Percentiles rank a stretch among this genome's conserved stretches.
These are phyloP conservation scores for Viola odorata DNA, from an alignment of 345 rosid genomes.

Conservation along the genomic window DNA sequence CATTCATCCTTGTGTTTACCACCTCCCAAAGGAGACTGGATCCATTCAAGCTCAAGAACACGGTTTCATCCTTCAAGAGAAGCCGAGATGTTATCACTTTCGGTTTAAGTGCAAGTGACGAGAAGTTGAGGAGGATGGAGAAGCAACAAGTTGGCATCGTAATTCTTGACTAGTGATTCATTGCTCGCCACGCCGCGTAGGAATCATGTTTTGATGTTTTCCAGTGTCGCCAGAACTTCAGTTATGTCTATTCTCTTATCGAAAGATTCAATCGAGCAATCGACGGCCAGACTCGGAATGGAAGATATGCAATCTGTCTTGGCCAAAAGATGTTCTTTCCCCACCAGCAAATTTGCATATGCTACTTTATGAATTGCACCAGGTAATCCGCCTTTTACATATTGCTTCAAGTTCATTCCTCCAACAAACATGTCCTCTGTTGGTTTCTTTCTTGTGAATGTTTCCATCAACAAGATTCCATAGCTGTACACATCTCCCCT, in stretches of 20 bases:
- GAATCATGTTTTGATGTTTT: neutral
- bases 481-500: constrained; percentile 13
- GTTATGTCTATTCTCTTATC: constrained; percentile 1
- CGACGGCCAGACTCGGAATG: neutral
- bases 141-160: no score
- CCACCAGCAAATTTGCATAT: constrained; percentile 9
- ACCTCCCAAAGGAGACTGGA: no score
- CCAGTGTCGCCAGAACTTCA: neutral
- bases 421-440: neutral
- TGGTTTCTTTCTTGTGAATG: constrained; percentile 18
- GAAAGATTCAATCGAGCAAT: constrained; percentile 5
- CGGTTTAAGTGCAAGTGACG: no score
- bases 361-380: neutral
- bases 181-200: neutral
- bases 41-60: no score
- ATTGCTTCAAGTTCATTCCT: neutral
- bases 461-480: constrained; percentile 16
- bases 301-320: constrained; percentile 2
- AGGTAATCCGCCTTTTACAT: constrained; percentile 10
- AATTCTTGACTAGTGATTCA: neutral
- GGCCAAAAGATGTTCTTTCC: constrained; percentile 3
- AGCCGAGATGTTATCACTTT: no score
- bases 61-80: no score
- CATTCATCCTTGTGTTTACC: no score
- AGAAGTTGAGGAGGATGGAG: no score